Evolutionary conservation across 2,329 filamentous ascomycete genomes (phyloP), one percentile per base, ranked within the genome.

Genomic region (Penicillium sclerotigenum): DNA sequence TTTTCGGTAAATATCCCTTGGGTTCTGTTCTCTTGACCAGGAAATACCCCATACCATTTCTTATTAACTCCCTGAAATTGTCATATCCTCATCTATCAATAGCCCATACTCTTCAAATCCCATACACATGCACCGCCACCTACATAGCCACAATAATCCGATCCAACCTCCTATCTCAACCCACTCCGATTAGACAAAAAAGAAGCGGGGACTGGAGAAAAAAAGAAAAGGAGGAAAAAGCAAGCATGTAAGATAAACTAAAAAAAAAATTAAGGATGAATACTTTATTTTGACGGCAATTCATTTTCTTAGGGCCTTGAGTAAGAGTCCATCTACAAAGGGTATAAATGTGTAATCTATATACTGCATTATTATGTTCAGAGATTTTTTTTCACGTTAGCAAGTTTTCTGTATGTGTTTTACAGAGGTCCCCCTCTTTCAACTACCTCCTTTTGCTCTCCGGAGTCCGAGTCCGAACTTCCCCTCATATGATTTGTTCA

Each of bases 271-370:
- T n/a, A 24, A 37, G 5, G 29, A 18, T 34, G 45, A 26, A 53
- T 34, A 63, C 56, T 59, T 59, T 64, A 65, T 57, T 64, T 59
- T 47, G 46, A 64, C 63, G 9, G 18, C 58, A 45, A 26, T 26
- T 37, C 33, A 16, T 37, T 10, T 1, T 36, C 4, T 11, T 6
- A 18, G 2, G 5, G 18, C 9, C 5, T 42, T n/a, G 1, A 6
- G 9, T 16, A 33, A 13, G 24, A 45, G 13, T n/a, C 18, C 1
- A 33, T n/a, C 7, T 8, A 46, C 11, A 13, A 7, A 4, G 2
- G 26, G 13, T 22, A 16, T 10, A 33, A 18, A n/a, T n/a, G n/a
- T n/a, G n/a, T n/a, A n/a, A n/a, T n/a, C n/a, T n/a, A n/a, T n/a
- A n/a, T n/a, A 43, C n/a, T 18, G 18, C 29, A n/a, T 22, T 18